These are phyloP conservation scores for Nannochloris sp. DNA, from an alignment of 139 green algal genomes.

Conservation along the genomic window DNA sequence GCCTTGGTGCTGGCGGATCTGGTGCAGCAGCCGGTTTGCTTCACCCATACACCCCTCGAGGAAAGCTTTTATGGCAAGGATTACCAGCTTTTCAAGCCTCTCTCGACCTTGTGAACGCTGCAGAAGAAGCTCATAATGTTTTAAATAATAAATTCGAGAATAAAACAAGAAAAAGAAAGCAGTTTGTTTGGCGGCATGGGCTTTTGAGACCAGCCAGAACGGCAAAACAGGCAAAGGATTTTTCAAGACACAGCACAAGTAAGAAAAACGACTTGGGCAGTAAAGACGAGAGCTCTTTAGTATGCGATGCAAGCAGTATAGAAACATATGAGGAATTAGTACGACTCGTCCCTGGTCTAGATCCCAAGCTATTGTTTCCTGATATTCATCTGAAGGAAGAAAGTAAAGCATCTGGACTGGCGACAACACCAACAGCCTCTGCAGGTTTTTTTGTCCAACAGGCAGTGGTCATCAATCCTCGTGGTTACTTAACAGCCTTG, in stretches of 20 bases:
- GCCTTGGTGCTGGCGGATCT: slow-evolving; percentile 75
- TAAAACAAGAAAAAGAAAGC: not conserved
- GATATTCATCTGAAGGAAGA: slow-evolving; percentile 1
- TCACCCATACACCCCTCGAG: slow-evolving; percentile 72
- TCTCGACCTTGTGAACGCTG: slow-evolving; percentile 34
- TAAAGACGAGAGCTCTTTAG: not conserved
- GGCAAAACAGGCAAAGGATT: slow-evolving; percentile 42
- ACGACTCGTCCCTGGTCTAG: slow-evolving; percentile 11
- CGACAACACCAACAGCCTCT: not conserved
- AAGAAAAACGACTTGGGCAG: no score
- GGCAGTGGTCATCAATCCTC: slow-evolving; percentile 31
- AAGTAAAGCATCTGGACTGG: not conserved
- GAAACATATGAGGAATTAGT: not conserved
- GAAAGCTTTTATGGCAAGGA: slow-evolving; percentile 60
- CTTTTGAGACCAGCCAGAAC: slow-evolving; percentile 36
- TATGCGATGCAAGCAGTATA: not conserved
- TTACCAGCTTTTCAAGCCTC: slow-evolving; percentile 38
- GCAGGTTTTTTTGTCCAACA: not conserved
- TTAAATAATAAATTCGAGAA: no score
- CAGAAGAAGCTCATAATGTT: slow-evolving; percentile 21
- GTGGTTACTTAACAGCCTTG: slow-evolving; percentile 50
- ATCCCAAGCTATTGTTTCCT: not conserved
- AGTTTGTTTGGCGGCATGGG: slow-evolving; percentile 38
- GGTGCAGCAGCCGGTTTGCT: slow-evolving; percentile 83
- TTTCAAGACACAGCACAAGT: slow-evolving; percentile 12